These are phyloP conservation scores for Podosphaera xanthii DNA, from an alignment of 2,329 filamentous ascomycete species.

Conservation along the genomic window DNA sequence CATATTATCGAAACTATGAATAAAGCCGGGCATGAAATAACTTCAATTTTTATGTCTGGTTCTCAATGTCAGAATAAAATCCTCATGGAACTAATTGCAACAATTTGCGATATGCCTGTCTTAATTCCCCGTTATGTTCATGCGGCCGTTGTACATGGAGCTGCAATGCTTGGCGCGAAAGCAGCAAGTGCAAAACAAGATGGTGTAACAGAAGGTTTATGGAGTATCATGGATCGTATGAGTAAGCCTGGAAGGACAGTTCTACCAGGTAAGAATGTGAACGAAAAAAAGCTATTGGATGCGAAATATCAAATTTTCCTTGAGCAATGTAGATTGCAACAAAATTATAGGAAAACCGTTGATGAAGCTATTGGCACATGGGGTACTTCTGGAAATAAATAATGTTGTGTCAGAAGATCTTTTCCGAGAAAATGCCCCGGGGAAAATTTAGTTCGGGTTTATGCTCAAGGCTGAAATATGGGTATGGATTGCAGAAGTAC, in stretches of 20 bases:
- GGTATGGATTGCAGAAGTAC: no score
- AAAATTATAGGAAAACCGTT: slow-evolving; percentile 56
- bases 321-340: slow-evolving; percentile 73
- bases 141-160: slow-evolving; percentile 90
- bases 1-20: slow-evolving; percentile 96
- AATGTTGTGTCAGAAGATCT: no score
- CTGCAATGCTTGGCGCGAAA: slow-evolving; percentile 93
- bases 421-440: no score
- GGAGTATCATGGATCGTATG: slow-evolving; percentile 95
- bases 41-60: slow-evolving; percentile 94
- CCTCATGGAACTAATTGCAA: slow-evolving; percentile 77
- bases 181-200: slow-evolving; percentile 65
- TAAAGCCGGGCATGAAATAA: slow-evolving; percentile 62
- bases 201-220: slow-evolving; percentile 66
- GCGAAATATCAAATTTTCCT: slow-evolving; percentile 93
- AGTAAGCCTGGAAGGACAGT: slow-evolving; percentile 80
- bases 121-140: slow-evolving; percentile 85
- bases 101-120: slow-evolving; percentile 77
- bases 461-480: no score
- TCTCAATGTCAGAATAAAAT: slow-evolving; percentile 92
- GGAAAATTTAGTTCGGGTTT: no score
- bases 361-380: slow-evolving; percentile 34
- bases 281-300: slow-evolving; percentile 57
- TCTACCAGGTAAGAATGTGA: slow-evolving; percentile 44
- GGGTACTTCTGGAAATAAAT: slow-evolving; percentile 6